Percentiles rank a stretch among this genome's conserved stretches.
These are phyloP conservation scores for Kwoniella pini DNA, from an alignment of 768 basidiomycete genomes.

Conservation along the genomic window DNA sequence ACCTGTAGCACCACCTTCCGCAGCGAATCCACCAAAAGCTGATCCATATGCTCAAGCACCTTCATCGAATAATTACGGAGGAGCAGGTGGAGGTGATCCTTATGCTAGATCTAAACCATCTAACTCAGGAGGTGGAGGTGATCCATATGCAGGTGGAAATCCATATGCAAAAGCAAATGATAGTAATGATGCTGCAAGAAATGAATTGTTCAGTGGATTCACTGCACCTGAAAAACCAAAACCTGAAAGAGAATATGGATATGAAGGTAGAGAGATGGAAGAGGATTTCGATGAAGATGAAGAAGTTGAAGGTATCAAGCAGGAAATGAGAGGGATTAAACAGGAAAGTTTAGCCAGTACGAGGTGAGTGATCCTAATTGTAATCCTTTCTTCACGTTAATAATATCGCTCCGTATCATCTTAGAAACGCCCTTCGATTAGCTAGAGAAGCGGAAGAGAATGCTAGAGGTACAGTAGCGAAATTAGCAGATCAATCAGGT, in stretches of 20 bases:
- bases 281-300: slow-evolving; percentile 64
- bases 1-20: slow-evolving; percentile 44
- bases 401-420: no score
- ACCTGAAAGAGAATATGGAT: slow-evolving; percentile 45
- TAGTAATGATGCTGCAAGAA: slow-evolving; percentile 38
- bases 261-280: slow-evolving; percentile 52
- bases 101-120: slow-evolving; percentile 22
- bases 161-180: slow-evolving; percentile 42
- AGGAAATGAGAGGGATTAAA: slow-evolving; percentile 82
- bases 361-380: no score
- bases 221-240: slow-evolving; percentile 29
- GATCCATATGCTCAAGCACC: slow-evolving; percentile 22
- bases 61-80: slow-evolving; percentile 11
- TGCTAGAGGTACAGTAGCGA: slow-evolving; percentile 75
- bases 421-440: slow-evolving; percentile 82
- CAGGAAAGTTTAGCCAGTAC: slow-evolving; percentile 88
- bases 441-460: slow-evolving; percentile 98
- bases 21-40: slow-evolving; percentile 12
- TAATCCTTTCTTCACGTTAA: no score
- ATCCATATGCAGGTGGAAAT: slow-evolving; percentile 42
- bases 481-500: slow-evolving; percentile 94
- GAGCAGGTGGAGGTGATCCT: slow-evolving; percentile 33
- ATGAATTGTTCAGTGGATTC: slow-evolving; percentile 54
- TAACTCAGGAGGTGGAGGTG: slow-evolving; percentile 32
- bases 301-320: slow-evolving; percentile 85